Conservation (phyloP, 2,329 filamentous ascomycete genomes). For the Trichothecium roseum region DNA sequence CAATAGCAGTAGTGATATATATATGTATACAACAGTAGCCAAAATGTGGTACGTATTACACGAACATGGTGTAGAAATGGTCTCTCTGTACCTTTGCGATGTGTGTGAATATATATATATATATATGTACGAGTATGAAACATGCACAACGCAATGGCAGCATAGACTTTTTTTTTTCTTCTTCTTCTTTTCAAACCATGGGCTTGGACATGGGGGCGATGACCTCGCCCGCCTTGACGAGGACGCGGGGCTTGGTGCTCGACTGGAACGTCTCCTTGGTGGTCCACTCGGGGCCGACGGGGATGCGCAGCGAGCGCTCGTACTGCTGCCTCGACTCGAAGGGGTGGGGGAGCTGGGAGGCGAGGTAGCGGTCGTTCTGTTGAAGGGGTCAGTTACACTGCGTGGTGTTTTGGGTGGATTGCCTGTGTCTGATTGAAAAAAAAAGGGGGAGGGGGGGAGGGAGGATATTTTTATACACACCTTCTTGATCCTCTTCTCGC, state of each 20-base stretch:
- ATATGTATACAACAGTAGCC: too few relatives aligned
- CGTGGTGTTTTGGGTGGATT: too few relatives aligned
- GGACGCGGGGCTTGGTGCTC: constrained; percentile 75
- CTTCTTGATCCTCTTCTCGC: constrained; percentile 84
- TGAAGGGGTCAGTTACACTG: background rate
- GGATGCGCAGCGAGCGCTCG: constrained; percentile 75
- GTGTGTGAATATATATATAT: too few relatives aligned
- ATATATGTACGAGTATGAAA: too few relatives aligned
- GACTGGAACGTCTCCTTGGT: constrained; percentile 95
- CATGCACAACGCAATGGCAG: too few relatives aligned
- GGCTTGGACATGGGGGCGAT: constrained; percentile 84
- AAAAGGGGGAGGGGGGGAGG: constrained; percentile 1
- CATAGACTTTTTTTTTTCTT: too few relatives aligned
- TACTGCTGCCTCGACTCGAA: constrained; percentile 85
- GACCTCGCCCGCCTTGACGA: constrained; percentile 75
- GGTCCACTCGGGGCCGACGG: constrained; percentile 87
- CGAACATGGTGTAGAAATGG: too few relatives aligned
- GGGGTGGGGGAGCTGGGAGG: constrained; percentile 73
- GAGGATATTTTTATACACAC: constrained; percentile 30
- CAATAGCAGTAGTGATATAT: too few relatives aligned
- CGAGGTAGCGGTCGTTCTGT: constrained; percentile 78
- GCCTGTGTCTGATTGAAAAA: background rate
- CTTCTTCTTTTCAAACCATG: constrained; percentile 15
- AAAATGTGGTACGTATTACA: too few relatives aligned
- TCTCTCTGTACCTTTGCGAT: too few relatives aligned